Base-by-base conservation (phyloP, 2,329 filamentous ascomycete species). In the Curvularia sp. region DNA sequence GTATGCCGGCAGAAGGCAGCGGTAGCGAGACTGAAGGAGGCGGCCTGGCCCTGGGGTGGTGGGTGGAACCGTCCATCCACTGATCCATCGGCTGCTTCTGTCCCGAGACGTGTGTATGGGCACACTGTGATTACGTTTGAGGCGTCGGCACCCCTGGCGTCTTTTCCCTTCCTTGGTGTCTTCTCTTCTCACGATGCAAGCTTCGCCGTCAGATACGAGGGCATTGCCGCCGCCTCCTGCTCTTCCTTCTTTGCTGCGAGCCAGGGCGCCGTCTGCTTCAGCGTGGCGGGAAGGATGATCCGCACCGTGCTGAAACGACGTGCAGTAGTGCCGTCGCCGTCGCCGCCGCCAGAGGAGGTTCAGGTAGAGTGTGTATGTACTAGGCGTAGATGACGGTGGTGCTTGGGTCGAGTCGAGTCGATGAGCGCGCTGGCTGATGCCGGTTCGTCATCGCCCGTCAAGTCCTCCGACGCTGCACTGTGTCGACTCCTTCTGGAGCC, bases 211-310 rank as follows among this genome's bases (percentile, higher is more conserved):
- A 18, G 18, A 24, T 48, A 22, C 46, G 20, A 48, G 46, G 24
- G 12, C 42, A 18, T 52, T 24, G 8, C 18, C 49, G 18, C 38
- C 31, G n/a, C 10, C 44, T 38, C 22, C 38, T 33, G 31, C 12
- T 33, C 30, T 2, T 31, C 31, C 31, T 33, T 15, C 3, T 13
- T 13, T 33, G 44, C 58, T 57, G 57, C 57, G 28, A 53, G 60
- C 54, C 44, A 55, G 43, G 41, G 22, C 26, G 41, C 46, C 30
- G 38, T 52, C 41, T 43, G 31, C 49, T 28, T 55, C 44, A 49
- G 54, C 35, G 57, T 48, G 55, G 54, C 62, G 62, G 62, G 64
- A 65, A 65, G 64, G 62, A 65, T 62, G 61, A 61, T 49, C 49
- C 56, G 58, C 62, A 56, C 31, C 22, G 26, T 53, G 55, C 58